Conservation (phyloP, 352 stramenopile genomes). For the Elongisporangium undulatum region DNA sequence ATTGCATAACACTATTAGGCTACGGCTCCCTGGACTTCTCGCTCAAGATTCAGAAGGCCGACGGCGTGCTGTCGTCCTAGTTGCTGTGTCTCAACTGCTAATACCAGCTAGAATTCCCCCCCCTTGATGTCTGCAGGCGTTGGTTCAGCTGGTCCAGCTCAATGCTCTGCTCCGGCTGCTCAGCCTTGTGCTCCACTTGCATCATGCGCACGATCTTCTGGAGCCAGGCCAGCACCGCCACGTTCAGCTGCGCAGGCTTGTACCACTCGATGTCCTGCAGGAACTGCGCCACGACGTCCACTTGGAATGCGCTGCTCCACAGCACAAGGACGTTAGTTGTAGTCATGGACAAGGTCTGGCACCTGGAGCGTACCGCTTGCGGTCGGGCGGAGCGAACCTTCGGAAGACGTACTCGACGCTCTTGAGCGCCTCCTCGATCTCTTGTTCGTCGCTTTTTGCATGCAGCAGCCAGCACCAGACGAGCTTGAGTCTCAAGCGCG, state of each 20-base stretch:
- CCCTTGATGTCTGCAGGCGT: conserved; percentile 14
- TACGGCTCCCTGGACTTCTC: conserved; percentile 97
- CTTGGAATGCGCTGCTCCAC: conserved; percentile 34
- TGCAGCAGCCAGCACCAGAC: conserved; percentile 61
- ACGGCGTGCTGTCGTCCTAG: conserved; percentile 44
- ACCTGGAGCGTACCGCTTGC: conserved; percentile 24
- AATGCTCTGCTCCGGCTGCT: conserved; percentile 17
- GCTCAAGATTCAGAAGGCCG: conserved; percentile 94
- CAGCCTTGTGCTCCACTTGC: conserved; percentile 29
- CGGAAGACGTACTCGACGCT: conserved; percentile 59
- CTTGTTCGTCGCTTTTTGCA: conserved; percentile 1
- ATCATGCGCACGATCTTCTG: conserved; percentile 53
- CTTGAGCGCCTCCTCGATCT: conserved; percentile 30
- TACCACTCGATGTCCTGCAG: conserved; percentile 54
- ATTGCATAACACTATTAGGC: conserved; percentile 24
- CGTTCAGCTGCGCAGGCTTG: not conserved
- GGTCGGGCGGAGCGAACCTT: conserved; percentile 32
- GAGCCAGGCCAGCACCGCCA: conserved; percentile 27
- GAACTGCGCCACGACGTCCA: conserved; percentile 43
- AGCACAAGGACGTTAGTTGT: not conserved
- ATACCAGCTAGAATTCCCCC: conserved; percentile 4
- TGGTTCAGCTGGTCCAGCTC: conserved; percentile 26
- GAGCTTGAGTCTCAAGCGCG: conserved; percentile 33
- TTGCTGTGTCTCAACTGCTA: conserved; percentile 6
- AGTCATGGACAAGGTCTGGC: not conserved